These are phyloP conservation scores for Sodiomyces alkalinus DNA, from an alignment of 2,329 filamentous ascomycete species.

Conservation along the genomic window DNA sequence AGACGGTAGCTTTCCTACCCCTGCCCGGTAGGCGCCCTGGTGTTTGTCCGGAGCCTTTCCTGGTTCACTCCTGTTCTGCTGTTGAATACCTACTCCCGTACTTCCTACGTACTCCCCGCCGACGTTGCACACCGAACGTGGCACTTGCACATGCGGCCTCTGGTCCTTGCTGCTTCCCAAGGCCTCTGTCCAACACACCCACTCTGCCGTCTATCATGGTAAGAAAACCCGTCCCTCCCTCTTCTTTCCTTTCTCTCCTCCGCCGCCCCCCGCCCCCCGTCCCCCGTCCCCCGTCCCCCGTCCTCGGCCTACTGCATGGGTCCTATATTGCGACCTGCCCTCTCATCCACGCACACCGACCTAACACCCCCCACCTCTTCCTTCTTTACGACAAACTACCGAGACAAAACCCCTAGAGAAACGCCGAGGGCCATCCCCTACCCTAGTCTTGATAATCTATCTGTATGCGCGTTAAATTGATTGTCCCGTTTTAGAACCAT, in stretches of 20 bases:
- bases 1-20: conserved; percentile 12
- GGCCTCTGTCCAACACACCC: conserved; percentile 20
- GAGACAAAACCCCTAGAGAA: no score
- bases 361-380: conserved; percentile 11
- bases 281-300: conserved; percentile 19
- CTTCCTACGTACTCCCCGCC: conserved; percentile 18
- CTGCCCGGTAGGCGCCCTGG: conserved; percentile 10
- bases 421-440: no score
- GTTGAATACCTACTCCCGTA: conserved; percentile 17
- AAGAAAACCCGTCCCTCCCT: no score
- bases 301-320: conserved; percentile 28
- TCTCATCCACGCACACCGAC: not conserved
- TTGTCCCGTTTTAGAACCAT: conserved; percentile 14
- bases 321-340: conserved; percentile 19
- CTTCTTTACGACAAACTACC: no score
- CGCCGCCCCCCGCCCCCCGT: no score
- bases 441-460: conserved; percentile 21
- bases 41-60: conserved; percentile 8
- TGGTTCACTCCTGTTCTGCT: conserved; percentile 8
- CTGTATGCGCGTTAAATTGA: no score
- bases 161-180: conserved; percentile 15
- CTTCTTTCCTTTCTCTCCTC: no score
- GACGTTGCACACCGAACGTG: conserved; percentile 16
- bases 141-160: conserved; percentile 20
- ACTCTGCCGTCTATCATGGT: conserved; percentile 31